Percentiles rank a stretch among this genome's conserved stretches.
phyloP scores from a whole-genome alignment of 2,329 filamentous ascomycete species.

The Pseudogymnoascus sp. region DNA sequence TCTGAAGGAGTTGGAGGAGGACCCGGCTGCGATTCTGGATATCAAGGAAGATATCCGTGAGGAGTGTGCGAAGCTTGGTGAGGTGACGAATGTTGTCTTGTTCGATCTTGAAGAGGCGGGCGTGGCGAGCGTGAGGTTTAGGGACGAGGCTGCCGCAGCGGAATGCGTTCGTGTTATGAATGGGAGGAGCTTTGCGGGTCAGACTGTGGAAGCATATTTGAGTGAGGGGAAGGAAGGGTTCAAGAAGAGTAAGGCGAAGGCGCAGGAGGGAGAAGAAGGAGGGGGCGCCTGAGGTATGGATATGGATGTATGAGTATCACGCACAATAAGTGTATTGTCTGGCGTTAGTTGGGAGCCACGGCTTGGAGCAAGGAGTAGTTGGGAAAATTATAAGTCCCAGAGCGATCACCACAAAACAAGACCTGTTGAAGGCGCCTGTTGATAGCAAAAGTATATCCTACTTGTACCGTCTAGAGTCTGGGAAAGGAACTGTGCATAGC shows the following conservation, averaged over 20 bases:
- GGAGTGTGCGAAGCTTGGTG: constrained; percentile 77
- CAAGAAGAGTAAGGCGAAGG: constrained; percentile 54
- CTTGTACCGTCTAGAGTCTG: neutral
- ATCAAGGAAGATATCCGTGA: constrained; percentile 93
- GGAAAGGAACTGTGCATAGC: neutral
- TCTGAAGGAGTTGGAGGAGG: constrained; percentile 72
- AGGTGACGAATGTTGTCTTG: constrained; percentile 83
- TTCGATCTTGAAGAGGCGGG: constrained; percentile 83
- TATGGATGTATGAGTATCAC: constrained; percentile 3
- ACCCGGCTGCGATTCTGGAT: constrained; percentile 72
- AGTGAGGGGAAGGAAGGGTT: constrained; percentile 65
- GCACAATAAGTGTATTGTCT: neutral
- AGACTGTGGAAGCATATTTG: constrained; percentile 61
- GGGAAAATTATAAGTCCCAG: neutral
- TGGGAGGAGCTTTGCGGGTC: constrained; percentile 69
- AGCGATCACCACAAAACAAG: neutral
- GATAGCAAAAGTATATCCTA: neutral
- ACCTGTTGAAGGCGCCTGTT: neutral
- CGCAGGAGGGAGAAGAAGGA: constrained; percentile 22
- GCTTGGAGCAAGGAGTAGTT: neutral
- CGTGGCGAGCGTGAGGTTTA: constrained; percentile 77
- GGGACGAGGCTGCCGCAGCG: constrained; percentile 58
- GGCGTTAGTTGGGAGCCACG: neutral
- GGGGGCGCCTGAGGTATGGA: neutral
- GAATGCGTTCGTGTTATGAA: constrained; percentile 69